Base-by-base conservation (phyloP, 2,329 filamentous ascomycete genomes). In the Penicillium decumbens region DNA sequence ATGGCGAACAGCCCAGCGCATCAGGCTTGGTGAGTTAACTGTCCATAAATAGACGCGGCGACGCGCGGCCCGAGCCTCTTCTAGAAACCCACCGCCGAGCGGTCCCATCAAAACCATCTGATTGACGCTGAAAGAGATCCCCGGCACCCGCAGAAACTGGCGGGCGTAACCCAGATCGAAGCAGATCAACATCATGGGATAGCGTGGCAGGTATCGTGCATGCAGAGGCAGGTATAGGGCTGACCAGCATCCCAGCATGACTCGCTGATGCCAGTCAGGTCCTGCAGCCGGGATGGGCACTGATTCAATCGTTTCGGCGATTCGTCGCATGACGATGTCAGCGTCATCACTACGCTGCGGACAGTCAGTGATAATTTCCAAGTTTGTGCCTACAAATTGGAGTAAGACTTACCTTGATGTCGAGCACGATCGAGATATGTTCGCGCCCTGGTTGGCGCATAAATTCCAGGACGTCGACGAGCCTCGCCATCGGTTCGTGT, bases 201-300 rank as follows among this genome's bases (percentile, higher is more conserved):
- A 73, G 7, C 42, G 51, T 4, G 71, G 68, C 3, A 74, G 78
- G 63, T 85, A 75, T 33, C 77, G 69, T 43, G 76, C 73, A 59
- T 82, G 82, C 3, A 85, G 72, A 6, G 82, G 78, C 15, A 95
- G 74, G 70, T 85, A 91, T 61, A 81, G 81, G 15, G 83, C 79
- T 43, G 84, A 84, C 92, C 92, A 96, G 65, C 84, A 87, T 39
- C 91, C 92, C 1, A 95, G 74, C 0, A 95, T 75, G 43, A 96
- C 77, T 25, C 91, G 81, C 49, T 83, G 72, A 24, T 79, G 75
- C 91, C 92, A 96, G 33, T 57, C 57, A 2, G 49, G 49, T 1
- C 49, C 51, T 8, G 38, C 4, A 82, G 80, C 30, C 71, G 71
- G 18, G 69, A 67, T 35, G 8, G 68, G 64, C 27, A 83, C 76